A percentile compares a stretch with the other conserved stretches of the same genome.
Evolutionary conservation across 768 basidiomycete genomes (phyloP).

Genomic region (Coprinopsis strossmayeri): DNA sequence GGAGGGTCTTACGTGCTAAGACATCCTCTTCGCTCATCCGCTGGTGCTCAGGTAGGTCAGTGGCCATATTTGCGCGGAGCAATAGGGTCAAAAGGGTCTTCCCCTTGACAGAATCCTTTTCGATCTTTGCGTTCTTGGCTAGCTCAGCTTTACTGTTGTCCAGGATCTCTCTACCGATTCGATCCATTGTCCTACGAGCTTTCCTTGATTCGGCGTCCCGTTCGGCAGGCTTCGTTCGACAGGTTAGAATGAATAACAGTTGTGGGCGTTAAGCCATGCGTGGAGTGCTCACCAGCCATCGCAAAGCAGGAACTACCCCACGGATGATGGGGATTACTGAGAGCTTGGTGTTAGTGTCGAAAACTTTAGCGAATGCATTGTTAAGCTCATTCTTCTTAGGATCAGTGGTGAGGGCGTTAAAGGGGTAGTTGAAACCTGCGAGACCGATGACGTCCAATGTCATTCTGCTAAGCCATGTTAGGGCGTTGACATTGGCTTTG

Average conservation of each 20-base stretch:
- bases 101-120: slow-evolving; percentile 24
- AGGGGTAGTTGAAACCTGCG: slow-evolving; percentile 25
- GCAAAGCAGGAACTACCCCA: slow-evolving; percentile 28
- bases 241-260: background rate
- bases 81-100: slow-evolving; percentile 58
- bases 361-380: slow-evolving; percentile 45
- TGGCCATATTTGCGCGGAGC: slow-evolving; percentile 58
- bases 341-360: slow-evolving; percentile 34
- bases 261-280: background rate
- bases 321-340: slow-evolving; percentile 26
- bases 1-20: slow-evolving; percentile 35
- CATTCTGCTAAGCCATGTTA: slow-evolving; percentile 7
- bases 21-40: slow-evolving; percentile 59
- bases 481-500: background rate
- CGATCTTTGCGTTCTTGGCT: slow-evolving; percentile 22
- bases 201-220: slow-evolving; percentile 20
- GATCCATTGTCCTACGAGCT: slow-evolving; percentile 35
- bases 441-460: slow-evolving; percentile 11
- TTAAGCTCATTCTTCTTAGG: slow-evolving; percentile 42
- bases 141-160: slow-evolving; percentile 39
- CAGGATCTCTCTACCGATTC: slow-evolving; percentile 45
- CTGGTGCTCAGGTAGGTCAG: slow-evolving; percentile 48
- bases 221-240: slow-evolving; percentile 23
- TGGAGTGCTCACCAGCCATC: slow-evolving; percentile 26
- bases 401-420: slow-evolving; percentile 22